Base-by-base conservation (phyloP, 2,329 filamentous ascomycete genomes). In the Claviceps maximensis region DNA sequence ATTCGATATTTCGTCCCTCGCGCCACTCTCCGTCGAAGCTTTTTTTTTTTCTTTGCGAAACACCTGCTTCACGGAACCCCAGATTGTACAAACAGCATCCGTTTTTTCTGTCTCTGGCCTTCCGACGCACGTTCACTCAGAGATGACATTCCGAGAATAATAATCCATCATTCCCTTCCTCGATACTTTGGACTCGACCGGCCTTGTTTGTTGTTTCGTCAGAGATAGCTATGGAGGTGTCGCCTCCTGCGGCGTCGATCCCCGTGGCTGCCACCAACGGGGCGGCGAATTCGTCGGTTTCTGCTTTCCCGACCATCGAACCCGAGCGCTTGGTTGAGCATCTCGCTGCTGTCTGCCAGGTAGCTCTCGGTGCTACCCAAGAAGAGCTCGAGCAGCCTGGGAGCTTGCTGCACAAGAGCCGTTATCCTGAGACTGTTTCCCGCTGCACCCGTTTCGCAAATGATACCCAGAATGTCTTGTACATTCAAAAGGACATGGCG, bases 381-480 rank as follows among this genome's bases (percentile, higher is more conserved):
- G 76, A 81, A 57, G 91, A 98, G 65, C 80, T 98, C 52, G 83
- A 91, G 67, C 79, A 80, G 58, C 74, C 83, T 17, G 89, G 87
- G 57, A 96, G 88, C 72, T 75, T 98, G 69, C 76, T 98, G 57
- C 89, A 89, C 54, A 76, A 83, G 62, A 70, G 76, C 54, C 80
- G 78, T 60, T 79, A 88, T 60, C 72, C 77, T 52, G 91, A 97
- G 62, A 96, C 93, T 7, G 72, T 95, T 53, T 83, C 89, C 65
- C 81, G 89, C 72, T 96, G 91, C 69, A 82, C 83, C 59, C 85
- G 90, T 62, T 97, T 97, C 70, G 89, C 89, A 54, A 82, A 83
- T 56, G 94, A 98, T 70, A 78, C 86, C 54, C 89, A 95, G 71
- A 83, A 85, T 57, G 89, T 86, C 53, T 75, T 98, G 58, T 97